Conservation (phyloP, 2,329 filamentous ascomycete genomes). For the Pestalotiopsis sp. region DNA sequence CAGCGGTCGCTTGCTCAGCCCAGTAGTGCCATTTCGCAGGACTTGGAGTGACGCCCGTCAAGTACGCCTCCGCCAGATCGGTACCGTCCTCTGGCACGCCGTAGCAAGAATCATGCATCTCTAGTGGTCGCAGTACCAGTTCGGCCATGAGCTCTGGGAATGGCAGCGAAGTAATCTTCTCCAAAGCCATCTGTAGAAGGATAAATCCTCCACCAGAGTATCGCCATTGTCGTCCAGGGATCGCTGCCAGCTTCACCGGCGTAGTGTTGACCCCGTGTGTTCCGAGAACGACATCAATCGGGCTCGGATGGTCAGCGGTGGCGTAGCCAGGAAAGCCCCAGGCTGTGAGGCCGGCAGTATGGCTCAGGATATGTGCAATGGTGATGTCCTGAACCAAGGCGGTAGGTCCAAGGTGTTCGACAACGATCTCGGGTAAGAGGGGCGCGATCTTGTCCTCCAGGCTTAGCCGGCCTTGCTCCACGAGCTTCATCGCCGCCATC, state of each 20-base stretch:
- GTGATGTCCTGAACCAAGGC: constrained; percentile 9
- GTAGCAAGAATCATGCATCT: constrained; percentile 9
- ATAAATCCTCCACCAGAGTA: constrained; percentile 7
- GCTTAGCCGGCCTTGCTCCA: constrained; percentile 1
- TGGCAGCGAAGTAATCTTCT: neutral
- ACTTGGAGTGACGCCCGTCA: neutral
- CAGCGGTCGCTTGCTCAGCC: constrained; percentile 4
- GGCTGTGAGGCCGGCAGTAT: neutral
- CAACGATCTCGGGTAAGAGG: neutral
- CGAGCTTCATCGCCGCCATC: constrained; percentile 4
- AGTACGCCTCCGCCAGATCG: constrained; percentile 1
- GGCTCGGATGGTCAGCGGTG: neutral
- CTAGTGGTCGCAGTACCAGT: constrained; percentile 6
- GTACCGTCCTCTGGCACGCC: neutral
- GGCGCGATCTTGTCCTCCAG: constrained; percentile 9
- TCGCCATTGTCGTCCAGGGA: neutral
- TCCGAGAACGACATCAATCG: neutral
- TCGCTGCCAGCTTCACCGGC: neutral
- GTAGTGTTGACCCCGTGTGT: neutral
- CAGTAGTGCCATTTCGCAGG: constrained; percentile 2
- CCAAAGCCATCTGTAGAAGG: constrained; percentile 4
- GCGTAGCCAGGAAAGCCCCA: constrained; percentile 2
- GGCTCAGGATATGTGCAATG: constrained; percentile 2
- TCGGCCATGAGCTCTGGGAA: constrained; percentile 4
- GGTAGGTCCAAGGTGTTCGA: neutral